These are phyloP conservation scores for Salix viminalis DNA, from an alignment of 345 rosid species.

Conservation along the genomic window DNA sequence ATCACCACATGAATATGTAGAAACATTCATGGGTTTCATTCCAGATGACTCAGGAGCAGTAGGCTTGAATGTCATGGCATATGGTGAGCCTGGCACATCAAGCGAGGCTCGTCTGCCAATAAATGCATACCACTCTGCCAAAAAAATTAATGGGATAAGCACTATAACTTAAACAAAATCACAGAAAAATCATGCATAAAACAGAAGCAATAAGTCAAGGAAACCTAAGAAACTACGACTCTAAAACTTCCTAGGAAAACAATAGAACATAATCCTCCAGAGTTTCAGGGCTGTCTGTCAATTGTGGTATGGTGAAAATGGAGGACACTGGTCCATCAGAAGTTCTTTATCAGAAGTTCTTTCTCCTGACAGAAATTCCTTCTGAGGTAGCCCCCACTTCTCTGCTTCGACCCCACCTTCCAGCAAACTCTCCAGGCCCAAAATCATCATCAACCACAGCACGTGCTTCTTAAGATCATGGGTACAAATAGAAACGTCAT, in stretches of 20 bases:
- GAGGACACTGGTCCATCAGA: not conserved
- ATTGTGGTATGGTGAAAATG: not conserved
- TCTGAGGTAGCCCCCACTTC: not conserved
- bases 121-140: constrained; percentile 87
- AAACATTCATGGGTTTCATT: constrained; percentile 84
- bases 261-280: not conserved
- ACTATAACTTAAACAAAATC: not conserved
- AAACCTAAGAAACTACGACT: not conserved
- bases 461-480: not conserved
- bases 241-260: not conserved
- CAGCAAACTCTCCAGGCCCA: not conserved
- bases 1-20: constrained; percentile 79
- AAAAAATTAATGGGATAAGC: constrained; percentile 23
- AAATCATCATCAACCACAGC: not conserved
- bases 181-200: not conserved
- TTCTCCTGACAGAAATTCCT: not conserved
- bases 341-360: not conserved
- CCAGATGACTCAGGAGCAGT: constrained; percentile 60
- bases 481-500: not conserved
- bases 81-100: constrained; percentile 78
- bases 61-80: constrained; percentile 60
- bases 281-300: not conserved
- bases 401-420: not conserved
- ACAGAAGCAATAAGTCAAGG: not conserved
- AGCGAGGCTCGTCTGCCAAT: constrained; percentile 66